Evolutionary conservation across 805 yeast genomes (phyloP).

Genomic region (Pichia phayaonensis): DNA sequence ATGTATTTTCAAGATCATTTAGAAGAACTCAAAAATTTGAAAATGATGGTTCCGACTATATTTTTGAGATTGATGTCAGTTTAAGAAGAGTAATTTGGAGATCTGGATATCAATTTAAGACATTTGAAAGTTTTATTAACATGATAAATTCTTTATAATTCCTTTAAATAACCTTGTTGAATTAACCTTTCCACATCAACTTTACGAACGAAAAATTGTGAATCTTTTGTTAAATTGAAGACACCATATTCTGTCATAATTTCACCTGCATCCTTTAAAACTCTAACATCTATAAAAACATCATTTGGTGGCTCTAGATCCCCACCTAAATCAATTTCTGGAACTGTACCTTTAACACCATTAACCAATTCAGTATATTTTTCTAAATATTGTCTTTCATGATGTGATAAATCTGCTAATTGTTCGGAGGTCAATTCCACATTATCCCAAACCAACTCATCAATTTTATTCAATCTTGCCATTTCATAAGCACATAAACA

Average conservation of each 20-base stretch:
- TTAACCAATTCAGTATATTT: slow-evolving; percentile 64
- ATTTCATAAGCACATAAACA: slow-evolving; percentile 80
- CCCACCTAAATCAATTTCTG: slow-evolving; percentile 83
- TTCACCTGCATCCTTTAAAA: slow-evolving; percentile 90
- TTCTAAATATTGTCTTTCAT: slow-evolving; percentile 72
- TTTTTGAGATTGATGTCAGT: slow-evolving; percentile 6
- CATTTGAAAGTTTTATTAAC: slow-evolving; percentile 27
- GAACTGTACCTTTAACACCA: slow-evolving; percentile 68
- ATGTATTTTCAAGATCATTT: slow-evolving; percentile 27
- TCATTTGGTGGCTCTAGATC: slow-evolving; percentile 86
- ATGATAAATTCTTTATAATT: slow-evolving; percentile 21
- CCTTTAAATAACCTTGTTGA: slow-evolving; percentile 88
- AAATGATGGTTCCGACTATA: slow-evolving; percentile 7
- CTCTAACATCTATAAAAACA: slow-evolving; percentile 90
- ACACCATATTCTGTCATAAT: slow-evolving; percentile 91
- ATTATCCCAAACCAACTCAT: slow-evolving; percentile 65
- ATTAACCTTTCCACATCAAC: slow-evolving; percentile 90
- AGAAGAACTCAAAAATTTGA: slow-evolving; percentile 10
- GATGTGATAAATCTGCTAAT: slow-evolving; percentile 54
- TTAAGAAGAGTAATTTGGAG: slow-evolving; percentile 16
- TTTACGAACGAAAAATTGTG: slow-evolving; percentile 90
- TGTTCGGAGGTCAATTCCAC: slow-evolving; percentile 37
- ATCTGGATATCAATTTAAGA: slow-evolving; percentile 17
- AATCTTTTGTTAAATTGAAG: slow-evolving; percentile 83
- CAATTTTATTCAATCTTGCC: slow-evolving; percentile 60